A percentile compares a stretch with the other conserved stretches of the same genome.
phyloP scores from a whole-genome alignment of 495 filamentous ascomycete genomes.

The Aspergillus ostianus region DNA sequence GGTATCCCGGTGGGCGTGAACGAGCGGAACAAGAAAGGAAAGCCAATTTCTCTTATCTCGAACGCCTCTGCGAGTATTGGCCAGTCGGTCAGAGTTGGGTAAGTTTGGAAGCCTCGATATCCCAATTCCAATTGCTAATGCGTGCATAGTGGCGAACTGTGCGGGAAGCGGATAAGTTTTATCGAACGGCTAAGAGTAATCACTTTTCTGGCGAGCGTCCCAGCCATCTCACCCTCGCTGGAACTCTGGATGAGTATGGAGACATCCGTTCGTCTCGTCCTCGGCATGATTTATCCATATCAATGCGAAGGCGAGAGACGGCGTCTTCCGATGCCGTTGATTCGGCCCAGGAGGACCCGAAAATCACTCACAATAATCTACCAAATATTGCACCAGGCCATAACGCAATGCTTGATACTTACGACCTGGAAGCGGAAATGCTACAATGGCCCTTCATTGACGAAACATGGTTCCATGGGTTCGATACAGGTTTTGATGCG shows the following conservation, averaged over 20 bases:
- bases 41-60: constrained; percentile 37
- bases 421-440: constrained; percentile 42
- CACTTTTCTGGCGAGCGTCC: constrained; percentile 27
- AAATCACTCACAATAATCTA: background rate
- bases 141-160: constrained; percentile 38
- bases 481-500: constrained; percentile 38
- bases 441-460: constrained; percentile 48
- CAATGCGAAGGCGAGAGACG: constrained; percentile 3
- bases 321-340: background rate
- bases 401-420: constrained; percentile 11
- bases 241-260: constrained; percentile 43
- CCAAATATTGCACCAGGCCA: constrained; percentile 15
- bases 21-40: constrained; percentile 39
- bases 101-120: constrained; percentile 3
- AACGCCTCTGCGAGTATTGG: constrained; percentile 39
- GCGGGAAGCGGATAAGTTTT: constrained; percentile 44
- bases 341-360: background rate
- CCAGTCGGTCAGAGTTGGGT: constrained; percentile 45
- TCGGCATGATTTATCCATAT: constrained; percentile 15
- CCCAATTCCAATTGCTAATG: background rate
- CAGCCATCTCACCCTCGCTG: constrained; percentile 34
- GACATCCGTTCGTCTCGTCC: constrained; percentile 40
- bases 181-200: constrained; percentile 35
- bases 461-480: constrained; percentile 40
- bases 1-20: constrained; percentile 38